Conservation (phyloP, 179 eudicot genomes). For the Spergularia azorica region DNA sequence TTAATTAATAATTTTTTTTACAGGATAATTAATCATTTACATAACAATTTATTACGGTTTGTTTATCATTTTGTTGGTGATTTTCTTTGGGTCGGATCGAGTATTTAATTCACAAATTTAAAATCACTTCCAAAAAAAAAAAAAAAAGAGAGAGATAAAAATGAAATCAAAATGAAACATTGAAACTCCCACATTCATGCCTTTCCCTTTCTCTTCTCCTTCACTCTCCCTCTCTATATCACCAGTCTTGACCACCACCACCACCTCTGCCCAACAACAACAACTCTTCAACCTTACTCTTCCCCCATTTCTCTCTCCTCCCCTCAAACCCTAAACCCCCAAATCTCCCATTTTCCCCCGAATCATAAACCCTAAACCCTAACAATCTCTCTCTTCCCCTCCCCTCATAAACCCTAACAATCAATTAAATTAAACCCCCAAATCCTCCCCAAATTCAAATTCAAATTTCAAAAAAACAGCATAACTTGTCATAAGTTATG, state of each 20-base stretch:
- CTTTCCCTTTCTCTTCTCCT: not conserved
- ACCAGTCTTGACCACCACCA: not conserved
- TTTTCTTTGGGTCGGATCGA: too few species aligned
- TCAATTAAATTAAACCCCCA: not conserved
- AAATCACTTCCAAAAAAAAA: too few species aligned
- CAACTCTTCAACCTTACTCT: not conserved
- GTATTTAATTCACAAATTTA: too few species aligned
- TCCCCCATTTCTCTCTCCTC: not conserved
- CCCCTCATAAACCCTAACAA: not conserved
- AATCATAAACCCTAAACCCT: constrained; percentile 12
- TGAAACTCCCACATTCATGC: too few species aligned
- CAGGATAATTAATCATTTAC: too few species aligned
- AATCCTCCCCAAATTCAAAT: not conserved
- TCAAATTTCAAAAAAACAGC: constrained; percentile 7
- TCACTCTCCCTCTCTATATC: not conserved
- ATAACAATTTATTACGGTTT: too few species aligned
- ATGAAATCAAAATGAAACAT: too few species aligned
- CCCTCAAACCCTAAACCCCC: constrained; percentile 9
- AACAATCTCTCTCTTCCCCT: not conserved
- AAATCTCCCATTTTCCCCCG: not conserved
- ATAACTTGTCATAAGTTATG: constrained; percentile 24
- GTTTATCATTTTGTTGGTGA: too few species aligned
- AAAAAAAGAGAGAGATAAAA: too few species aligned
- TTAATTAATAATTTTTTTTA: too few species aligned
- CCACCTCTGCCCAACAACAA: not conserved